Evolutionary conservation across 768 basidiomycete genomes (phyloP), one percentile per base, ranked within the genome.

Genomic region (Termitomyces heimii): DNA sequence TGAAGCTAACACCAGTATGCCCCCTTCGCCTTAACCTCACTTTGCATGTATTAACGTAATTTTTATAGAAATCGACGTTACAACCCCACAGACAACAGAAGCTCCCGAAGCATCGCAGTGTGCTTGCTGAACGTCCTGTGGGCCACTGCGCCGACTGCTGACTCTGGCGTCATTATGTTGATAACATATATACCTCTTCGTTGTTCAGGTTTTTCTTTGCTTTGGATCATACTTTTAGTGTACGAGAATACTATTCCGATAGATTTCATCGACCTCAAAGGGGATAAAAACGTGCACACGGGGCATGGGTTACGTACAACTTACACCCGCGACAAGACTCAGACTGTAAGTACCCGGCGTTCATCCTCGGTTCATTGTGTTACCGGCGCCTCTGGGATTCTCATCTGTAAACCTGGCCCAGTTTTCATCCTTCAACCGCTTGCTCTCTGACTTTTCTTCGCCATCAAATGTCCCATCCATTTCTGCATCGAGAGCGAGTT

Each of bases 301-400:
- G n/a, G 40, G 43, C 20, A 50, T n/a, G 32, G 32, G 34, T 24
- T 14, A 24, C 7, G 18, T 40, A 20, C 37, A 37, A 18, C 9
- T 14, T 44, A 53, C 32, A 31, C 31, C 34, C 13, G 16, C 20
- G 7, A 29, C 34, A 22, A 29, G 13, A 31, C 26, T 54, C 12
- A 46, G 4, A 39, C n/a, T 5, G 9, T 18, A 5, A 24, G 16
- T 12, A 28, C 16, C 24, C 37, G 14, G n/a, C n/a, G n/a, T 10
- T 81, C 70, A 94, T 58, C 94, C 94, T 60, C 92, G 82, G 70
- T 98, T 97, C 89, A 96, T 94, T 12, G 88, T 96, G 68, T 99
- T 99, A 4, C 97, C 97, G n/a, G 89, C 89, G 1, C 97, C 97
- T 65, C 79, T 86, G 13, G 88, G 86, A 70, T 99, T 86, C 26